Evolutionary conservation across 495 filamentous ascomycete species (phyloP).

Genomic region (Podospora sp.): DNA sequence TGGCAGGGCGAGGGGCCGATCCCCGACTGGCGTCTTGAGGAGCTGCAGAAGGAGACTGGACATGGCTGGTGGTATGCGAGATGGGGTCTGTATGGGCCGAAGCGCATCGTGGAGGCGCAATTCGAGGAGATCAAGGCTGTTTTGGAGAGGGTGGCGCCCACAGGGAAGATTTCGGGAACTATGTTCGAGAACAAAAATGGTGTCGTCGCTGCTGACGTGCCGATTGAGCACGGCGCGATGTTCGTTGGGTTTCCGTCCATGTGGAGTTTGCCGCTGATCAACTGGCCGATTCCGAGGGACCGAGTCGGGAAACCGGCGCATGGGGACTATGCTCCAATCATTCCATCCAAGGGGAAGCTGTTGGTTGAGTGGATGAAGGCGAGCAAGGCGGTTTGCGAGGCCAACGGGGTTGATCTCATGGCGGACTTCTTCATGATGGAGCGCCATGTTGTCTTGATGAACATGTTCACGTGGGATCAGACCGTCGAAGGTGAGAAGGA

Average conservation of each 20-base stretch:
- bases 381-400: slow-evolving; percentile 42
- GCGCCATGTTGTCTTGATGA: slow-evolving; percentile 45
- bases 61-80: slow-evolving; percentile 51
- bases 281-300: slow-evolving; percentile 38
- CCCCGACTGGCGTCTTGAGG: slow-evolving; percentile 47
- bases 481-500: slow-evolving; percentile 37
- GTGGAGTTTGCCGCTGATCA: slow-evolving; percentile 47
- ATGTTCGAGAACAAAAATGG: slow-evolving; percentile 44
- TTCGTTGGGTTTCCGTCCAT: slow-evolving; percentile 45
- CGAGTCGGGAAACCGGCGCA: slow-evolving; percentile 42
- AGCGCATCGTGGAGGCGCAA: slow-evolving; percentile 47
- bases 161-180: slow-evolving; percentile 39
- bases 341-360: slow-evolving; percentile 42
- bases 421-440: slow-evolving; percentile 52
- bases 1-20: slow-evolving; percentile 50
- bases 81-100: slow-evolving; percentile 52
- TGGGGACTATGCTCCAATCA: slow-evolving; percentile 47
- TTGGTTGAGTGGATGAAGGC: slow-evolving; percentile 44
- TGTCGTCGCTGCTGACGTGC: slow-evolving; percentile 43
- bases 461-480: slow-evolving; percentile 50
- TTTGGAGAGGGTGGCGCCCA: slow-evolving; percentile 36
- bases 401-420: slow-evolving; percentile 46
- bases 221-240: slow-evolving; percentile 40
- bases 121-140: slow-evolving; percentile 48
- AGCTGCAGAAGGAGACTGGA: slow-evolving; percentile 47